phyloP scores from a whole-genome alignment of 1,284 basidiomycete species.

The Trametes sp. region DNA sequence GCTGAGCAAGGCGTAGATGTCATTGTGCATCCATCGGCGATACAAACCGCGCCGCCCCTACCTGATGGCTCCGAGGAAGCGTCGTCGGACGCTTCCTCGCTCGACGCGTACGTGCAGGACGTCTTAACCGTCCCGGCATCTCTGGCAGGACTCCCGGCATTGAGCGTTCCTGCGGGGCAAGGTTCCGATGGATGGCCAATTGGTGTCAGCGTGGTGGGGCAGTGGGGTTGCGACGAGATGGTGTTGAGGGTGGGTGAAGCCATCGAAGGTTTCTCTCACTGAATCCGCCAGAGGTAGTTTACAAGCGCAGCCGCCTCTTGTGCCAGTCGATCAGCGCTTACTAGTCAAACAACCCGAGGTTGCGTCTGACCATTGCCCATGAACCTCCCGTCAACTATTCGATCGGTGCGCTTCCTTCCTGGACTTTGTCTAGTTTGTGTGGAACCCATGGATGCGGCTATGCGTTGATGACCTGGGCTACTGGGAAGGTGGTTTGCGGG shows the following conservation, averaged over 20 bases:
- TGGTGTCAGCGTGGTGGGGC: slow-evolving; percentile 86
- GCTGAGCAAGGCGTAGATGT: slow-evolving; percentile 68
- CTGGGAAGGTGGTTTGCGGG: too few relatives aligned
- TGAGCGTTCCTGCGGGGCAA: slow-evolving; percentile 73
- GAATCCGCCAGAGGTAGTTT: background rate
- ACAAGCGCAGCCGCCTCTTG: too few relatives aligned
- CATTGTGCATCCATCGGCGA: slow-evolving; percentile 87
- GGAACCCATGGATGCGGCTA: too few relatives aligned
- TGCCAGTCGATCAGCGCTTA: too few relatives aligned
- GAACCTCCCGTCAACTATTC: too few relatives aligned
- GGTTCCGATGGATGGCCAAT: slow-evolving; percentile 81
- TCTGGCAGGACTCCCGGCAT: slow-evolving; percentile 86
- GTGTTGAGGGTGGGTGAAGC: slow-evolving; percentile 64
- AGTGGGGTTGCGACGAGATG: slow-evolving; percentile 87
- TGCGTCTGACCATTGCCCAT: too few relatives aligned
- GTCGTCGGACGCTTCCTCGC: slow-evolving; percentile 14
- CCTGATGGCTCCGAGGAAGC: slow-evolving; percentile 15
- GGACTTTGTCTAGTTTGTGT: too few relatives aligned
- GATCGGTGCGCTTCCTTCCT: too few relatives aligned
- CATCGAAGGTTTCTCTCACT: slow-evolving; percentile 27
- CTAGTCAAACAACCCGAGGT: too few relatives aligned
- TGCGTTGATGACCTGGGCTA: too few relatives aligned
- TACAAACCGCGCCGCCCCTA: slow-evolving; percentile 77
- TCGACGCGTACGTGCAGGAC: slow-evolving; percentile 87
- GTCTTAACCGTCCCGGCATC: slow-evolving; percentile 93